A percentile compares a stretch with the other conserved stretches of the same genome.
phyloP scores from a whole-genome alignment of 495 filamentous ascomycete genomes.

The Penicillium herquei region DNA sequence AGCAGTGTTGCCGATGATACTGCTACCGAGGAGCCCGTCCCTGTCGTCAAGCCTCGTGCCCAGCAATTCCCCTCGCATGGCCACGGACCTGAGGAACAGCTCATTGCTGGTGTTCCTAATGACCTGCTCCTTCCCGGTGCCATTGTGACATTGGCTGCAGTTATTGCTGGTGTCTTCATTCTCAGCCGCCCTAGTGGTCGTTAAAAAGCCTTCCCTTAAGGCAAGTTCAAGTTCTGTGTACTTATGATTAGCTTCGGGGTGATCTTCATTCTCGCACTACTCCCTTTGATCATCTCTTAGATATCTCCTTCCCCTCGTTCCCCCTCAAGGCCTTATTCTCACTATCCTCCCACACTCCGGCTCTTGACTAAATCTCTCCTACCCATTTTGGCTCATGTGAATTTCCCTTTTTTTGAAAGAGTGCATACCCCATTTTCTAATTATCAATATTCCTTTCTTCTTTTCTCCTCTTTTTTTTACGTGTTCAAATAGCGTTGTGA shows the following conservation, averaged over 20 bases:
- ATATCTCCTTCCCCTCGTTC: constrained; percentile 13
- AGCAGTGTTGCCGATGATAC: constrained; percentile 52
- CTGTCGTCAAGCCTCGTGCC: constrained; percentile 40
- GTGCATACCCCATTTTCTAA: constrained; percentile 29
- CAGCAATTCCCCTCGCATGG: constrained; percentile 15
- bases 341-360: constrained; percentile 10
- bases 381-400: constrained; percentile 10
- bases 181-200: constrained; percentile 72
- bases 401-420: constrained; percentile 10
- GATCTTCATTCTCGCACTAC: neutral
- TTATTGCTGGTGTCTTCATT: constrained; percentile 92
- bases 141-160: constrained; percentile 89
- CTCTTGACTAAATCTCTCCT: constrained; percentile 13
- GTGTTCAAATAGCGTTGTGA: constrained; percentile 32
- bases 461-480: constrained; percentile 11
- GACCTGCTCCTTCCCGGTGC: constrained; percentile 91
- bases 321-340: constrained; percentile 14
- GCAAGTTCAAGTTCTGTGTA: neutral
- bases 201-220: constrained; percentile 36
- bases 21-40: constrained; percentile 55
- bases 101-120: constrained; percentile 91
- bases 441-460: constrained; percentile 25
- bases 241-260: neutral
- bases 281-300: neutral
- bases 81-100: constrained; percentile 57